Evolutionary conservation across 176 grass and related monocot species (phyloP).

Genomic region (Microstegium vimineum): DNA sequence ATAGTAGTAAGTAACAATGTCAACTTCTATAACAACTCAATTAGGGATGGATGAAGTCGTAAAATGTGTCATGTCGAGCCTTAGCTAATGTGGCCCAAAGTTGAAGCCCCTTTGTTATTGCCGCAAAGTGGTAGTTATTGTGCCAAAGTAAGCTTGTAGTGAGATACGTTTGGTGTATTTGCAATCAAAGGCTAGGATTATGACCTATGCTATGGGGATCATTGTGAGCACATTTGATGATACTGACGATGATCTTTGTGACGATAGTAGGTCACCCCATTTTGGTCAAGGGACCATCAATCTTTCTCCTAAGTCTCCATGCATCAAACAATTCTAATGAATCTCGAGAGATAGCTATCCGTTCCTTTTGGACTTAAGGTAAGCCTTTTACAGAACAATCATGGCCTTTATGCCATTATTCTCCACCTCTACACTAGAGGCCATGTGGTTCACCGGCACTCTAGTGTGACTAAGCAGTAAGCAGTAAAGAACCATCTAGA

Average conservation of each 20-base stretch:
- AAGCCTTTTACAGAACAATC: not conserved
- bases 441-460: not conserved
- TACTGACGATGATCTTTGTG: not conserved
- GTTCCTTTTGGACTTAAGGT: not conserved
- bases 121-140: not conserved
- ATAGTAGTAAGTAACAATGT: not conserved
- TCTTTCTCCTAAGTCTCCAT: not conserved
- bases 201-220: not conserved
- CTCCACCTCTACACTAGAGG: not conserved
- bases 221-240: not conserved
- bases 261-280: not conserved
- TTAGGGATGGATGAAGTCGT: not conserved
- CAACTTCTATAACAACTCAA: not conserved
- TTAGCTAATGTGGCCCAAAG: not conserved
- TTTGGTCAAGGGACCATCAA: not conserved
- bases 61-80: not conserved
- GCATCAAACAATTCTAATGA: not conserved
- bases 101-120: not conserved
- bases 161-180: not conserved
- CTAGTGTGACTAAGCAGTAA: not conserved
- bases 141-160: not conserved
- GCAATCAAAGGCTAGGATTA: not conserved
- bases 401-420: not conserved
- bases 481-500: not conserved
- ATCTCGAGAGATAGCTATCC: not conserved